These are phyloP conservation scores for Acer campestre DNA, from an alignment of 345 rosid genomes.

Conservation along the genomic window DNA sequence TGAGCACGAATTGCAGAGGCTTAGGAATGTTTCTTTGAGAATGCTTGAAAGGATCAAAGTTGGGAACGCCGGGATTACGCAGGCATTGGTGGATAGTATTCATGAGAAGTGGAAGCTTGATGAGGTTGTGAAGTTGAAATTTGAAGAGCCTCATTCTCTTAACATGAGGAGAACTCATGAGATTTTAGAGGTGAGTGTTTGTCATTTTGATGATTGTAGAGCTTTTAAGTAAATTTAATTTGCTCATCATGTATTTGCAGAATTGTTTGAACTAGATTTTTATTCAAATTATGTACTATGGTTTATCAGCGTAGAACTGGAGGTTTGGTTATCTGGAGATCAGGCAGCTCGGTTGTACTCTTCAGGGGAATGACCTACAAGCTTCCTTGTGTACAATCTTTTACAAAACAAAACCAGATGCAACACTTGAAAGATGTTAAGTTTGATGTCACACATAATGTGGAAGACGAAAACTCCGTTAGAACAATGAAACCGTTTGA, in stretches of 20 bases:
- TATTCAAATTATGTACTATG: slow-evolving; percentile 24
- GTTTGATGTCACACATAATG: slow-evolving; percentile 15
- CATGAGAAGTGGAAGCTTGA: slow-evolving; percentile 77
- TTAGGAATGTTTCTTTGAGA: slow-evolving; percentile 71
- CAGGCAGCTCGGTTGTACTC: slow-evolving; percentile 87
- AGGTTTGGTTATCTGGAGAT: slow-evolving; percentile 93
- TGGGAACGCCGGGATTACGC: slow-evolving; percentile 74
- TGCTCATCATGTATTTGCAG: slow-evolving; percentile 2
- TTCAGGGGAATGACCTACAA: slow-evolving; percentile 82
- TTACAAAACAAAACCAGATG: slow-evolving; percentile 40
- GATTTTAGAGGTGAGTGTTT: slow-evolving; percentile 70
- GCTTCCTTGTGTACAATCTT: slow-evolving; percentile 68
- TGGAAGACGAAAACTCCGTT: slow-evolving; percentile 20
- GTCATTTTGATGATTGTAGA: background rate
- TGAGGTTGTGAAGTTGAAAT: slow-evolving; percentile 88
- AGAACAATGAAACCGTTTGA: slow-evolving; percentile 24
- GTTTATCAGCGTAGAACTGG: slow-evolving; percentile 74
- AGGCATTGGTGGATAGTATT: slow-evolving; percentile 67
- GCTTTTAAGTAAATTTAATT: background rate
- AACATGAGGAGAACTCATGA: slow-evolving; percentile 88
- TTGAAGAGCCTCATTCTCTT: slow-evolving; percentile 63
- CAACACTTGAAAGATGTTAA: slow-evolving; percentile 16
- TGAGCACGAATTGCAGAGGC: slow-evolving; percentile 72
- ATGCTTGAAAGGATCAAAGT: slow-evolving; percentile 87
- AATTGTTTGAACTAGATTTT: slow-evolving; percentile 18